Evolutionary conservation across 352 stramenopile genomes (phyloP).

Genomic region (Phytophthora sojae): DNA sequence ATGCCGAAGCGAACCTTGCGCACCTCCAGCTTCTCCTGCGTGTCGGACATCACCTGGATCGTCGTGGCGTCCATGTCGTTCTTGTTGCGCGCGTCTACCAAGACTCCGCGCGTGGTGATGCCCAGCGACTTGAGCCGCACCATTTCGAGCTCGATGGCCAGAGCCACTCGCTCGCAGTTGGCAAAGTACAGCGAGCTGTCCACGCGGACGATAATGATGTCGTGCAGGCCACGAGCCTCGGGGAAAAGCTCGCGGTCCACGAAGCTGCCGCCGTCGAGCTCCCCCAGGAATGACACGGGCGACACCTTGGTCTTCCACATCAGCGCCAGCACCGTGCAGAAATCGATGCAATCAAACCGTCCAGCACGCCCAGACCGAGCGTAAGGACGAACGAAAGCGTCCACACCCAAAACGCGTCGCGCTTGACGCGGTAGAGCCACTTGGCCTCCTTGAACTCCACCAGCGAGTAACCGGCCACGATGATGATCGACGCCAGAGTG

Average conservation of each 20-base stretch:
- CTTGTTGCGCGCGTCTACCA: constrained; percentile 48
- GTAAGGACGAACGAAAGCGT: constrained; percentile 53
- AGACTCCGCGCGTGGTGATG: constrained; percentile 37
- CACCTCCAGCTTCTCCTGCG: constrained; percentile 57
- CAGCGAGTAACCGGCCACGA: constrained; percentile 87
- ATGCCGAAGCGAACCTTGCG: constrained; percentile 46
- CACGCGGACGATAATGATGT: constrained; percentile 49
- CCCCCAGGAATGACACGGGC: constrained; percentile 39
- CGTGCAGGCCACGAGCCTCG: constrained; percentile 30
- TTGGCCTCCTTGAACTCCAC: constrained; percentile 86
- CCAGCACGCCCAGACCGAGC: constrained; percentile 46
- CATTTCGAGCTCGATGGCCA: constrained; percentile 52
- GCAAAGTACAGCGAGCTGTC: constrained; percentile 60
- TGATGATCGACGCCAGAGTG: constrained; percentile 85
- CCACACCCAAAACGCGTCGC: constrained; percentile 61
- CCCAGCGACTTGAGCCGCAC: constrained; percentile 22
- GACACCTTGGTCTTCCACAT: constrained; percentile 59
- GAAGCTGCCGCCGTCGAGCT: constrained; percentile 39
- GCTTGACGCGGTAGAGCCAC: constrained; percentile 69
- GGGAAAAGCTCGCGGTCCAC: constrained; percentile 43
- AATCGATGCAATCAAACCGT: constrained; percentile 55
- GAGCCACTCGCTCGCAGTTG: constrained; percentile 51
- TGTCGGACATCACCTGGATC: constrained; percentile 57
- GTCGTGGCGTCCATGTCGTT: constrained; percentile 68
- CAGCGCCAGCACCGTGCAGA: constrained; percentile 53